Conservation (phyloP, 352 stramenopile species). For the Phytophthora sojae region DNA sequence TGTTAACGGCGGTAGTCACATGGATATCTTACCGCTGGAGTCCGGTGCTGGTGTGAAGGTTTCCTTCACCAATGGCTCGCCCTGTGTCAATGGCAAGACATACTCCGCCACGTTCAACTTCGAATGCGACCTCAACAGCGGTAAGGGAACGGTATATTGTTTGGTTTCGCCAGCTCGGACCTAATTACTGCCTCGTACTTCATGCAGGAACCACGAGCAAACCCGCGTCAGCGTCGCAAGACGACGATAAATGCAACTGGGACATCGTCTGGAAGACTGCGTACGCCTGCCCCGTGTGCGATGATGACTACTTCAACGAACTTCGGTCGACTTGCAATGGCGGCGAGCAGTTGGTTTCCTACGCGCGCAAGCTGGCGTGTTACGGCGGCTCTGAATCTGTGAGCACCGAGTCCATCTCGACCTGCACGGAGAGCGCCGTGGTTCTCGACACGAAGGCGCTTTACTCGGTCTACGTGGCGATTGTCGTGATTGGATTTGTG, state of each 20-base stretch:
- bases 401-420: conserved; percentile 57
- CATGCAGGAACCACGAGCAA: conserved; percentile 56
- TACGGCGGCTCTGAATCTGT: conserved; percentile 59
- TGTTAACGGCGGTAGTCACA: conserved; percentile 64
- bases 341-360: conserved; percentile 69
- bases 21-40: conserved; percentile 62
- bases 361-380: conserved; percentile 60
- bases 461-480: conserved; percentile 76
- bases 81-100: conserved; percentile 54
- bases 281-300: conserved; percentile 75
- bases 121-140: conserved; percentile 72
- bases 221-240: conserved; percentile 36
- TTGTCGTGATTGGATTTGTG: conserved; percentile 69
- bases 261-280: conserved; percentile 73
- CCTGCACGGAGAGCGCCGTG: conserved; percentile 69
- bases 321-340: conserved; percentile 65
- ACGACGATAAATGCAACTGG: conserved; percentile 64
- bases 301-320: conserved; percentile 69
- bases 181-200: not conserved
- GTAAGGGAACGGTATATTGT: conserved; percentile 33
- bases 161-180: not conserved
- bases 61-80: conserved; percentile 57
- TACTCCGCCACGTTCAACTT: conserved; percentile 71
- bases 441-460: conserved; percentile 75
- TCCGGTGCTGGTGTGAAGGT: conserved; percentile 72